phyloP scores from a whole-genome alignment of 805 yeast species.

The Candida pseudofarinosa region DNA sequence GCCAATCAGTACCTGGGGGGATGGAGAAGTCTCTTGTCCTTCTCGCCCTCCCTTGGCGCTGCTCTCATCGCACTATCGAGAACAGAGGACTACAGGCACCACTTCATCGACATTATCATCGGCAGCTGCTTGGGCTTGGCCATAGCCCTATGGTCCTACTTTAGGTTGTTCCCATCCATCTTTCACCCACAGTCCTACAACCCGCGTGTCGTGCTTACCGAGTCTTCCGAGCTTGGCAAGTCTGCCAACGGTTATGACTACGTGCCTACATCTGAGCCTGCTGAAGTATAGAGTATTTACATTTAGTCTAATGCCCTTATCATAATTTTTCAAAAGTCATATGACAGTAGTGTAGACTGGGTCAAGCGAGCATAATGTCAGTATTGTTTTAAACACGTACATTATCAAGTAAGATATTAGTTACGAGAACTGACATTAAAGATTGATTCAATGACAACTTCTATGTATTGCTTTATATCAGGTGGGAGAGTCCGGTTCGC shows the following conservation, averaged over 20 bases:
- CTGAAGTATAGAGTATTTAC: background rate
- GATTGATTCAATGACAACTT: constrained; percentile 5
- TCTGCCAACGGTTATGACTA: background rate
- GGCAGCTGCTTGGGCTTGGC: constrained; percentile 67
- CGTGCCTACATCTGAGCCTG: background rate
- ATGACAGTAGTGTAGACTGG: background rate
- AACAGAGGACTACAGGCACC: constrained; percentile 92
- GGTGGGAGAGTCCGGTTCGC: constrained; percentile 22
- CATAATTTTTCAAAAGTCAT: background rate
- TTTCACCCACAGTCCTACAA: constrained; percentile 30
- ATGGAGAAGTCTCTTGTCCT: constrained; percentile 56
- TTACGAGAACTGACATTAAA: background rate
- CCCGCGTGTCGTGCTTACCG: constrained; percentile 27
- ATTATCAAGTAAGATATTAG: background rate
- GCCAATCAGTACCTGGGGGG: constrained; percentile 49
- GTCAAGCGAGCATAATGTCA: background rate
- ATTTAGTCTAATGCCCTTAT: background rate
- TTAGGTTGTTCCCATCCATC: constrained; percentile 48
- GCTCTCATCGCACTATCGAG: constrained; percentile 75
- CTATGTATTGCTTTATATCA: constrained; percentile 28
- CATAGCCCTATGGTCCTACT: constrained; percentile 57
- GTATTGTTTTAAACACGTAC: background rate
- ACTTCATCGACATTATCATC: constrained; percentile 74
- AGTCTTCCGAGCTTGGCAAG: constrained; percentile 8
- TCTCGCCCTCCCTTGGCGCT: constrained; percentile 65